Percentiles rank a stretch among this genome's conserved stretches.
phyloP scores from a whole-genome alignment of 2,329 filamentous ascomycete genomes.

The Aureobasidium sp. region DNA sequence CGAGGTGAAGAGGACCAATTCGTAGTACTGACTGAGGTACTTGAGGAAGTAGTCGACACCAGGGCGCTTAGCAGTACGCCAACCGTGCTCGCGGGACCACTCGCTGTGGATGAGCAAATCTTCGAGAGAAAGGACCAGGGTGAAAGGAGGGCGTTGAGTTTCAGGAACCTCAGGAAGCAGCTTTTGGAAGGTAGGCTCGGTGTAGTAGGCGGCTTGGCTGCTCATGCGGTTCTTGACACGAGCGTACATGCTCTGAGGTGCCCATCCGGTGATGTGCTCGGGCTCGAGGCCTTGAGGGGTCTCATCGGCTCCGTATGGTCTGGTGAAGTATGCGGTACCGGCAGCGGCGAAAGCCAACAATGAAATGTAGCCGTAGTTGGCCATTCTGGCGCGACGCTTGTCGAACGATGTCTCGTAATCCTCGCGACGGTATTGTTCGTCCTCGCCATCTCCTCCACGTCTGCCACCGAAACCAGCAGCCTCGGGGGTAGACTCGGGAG shows the following conservation, averaged over 20 bases:
- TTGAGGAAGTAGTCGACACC: conserved; percentile 95
- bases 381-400: conserved; percentile 66
- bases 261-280: conserved; percentile 75
- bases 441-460: conserved; percentile 29
- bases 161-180: conserved; percentile 77
- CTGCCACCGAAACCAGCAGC: conserved; percentile 26
- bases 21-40: conserved; percentile 96
- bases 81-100: conserved; percentile 90
- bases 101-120: conserved; percentile 92
- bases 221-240: conserved; percentile 68
- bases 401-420: conserved; percentile 90
- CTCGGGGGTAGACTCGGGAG: conserved; percentile 17
- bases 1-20: conserved; percentile 90
- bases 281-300: conserved; percentile 46
- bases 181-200: conserved; percentile 90
- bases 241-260: conserved; percentile 66
- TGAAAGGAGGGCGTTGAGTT: conserved; percentile 77
- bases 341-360: conserved; percentile 51
- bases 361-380: conserved; percentile 64
- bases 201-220: conserved; percentile 83
- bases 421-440: conserved; percentile 64
- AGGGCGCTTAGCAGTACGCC: conserved; percentile 89
- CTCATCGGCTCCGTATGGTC: conserved; percentile 75
- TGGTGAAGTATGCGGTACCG: conserved; percentile 68
- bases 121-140: conserved; percentile 84